Evolutionary conservation across 139 green algal species (phyloP), one percentile per base, ranked within the genome.

Genomic region (Auxenochlorella pyrenoidosa): DNA sequence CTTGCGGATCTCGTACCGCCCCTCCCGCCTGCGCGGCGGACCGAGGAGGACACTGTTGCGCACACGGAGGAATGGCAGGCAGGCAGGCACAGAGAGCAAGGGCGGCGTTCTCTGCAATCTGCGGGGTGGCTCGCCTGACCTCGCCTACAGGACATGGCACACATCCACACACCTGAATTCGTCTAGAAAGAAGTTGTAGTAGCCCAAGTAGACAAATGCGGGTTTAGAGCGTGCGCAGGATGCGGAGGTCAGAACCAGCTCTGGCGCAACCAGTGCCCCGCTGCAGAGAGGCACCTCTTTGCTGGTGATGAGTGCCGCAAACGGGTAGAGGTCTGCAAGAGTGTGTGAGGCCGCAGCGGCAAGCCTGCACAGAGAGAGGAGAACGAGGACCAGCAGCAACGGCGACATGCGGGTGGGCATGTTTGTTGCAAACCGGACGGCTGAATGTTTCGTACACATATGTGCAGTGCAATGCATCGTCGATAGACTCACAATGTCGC

Each of bases 171-270:
- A 72, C 80, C 80, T 77, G 80, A 85, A 85, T 10, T 40, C 22
- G 66, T 85, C 80, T 30, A 85, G 41, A 22, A 59, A 77, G 0
- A 75, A 60, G 80, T 85, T 85, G 63, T 43, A 47, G 0, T 34
- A 41, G 12, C 80, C 80, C 28, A 85, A 13, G 10, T 30, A 77
- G 12, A 65, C 80, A 32, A 85, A 32, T 12, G 34, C 26, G 15
- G 75, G 75, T 1, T 63, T 26, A 32, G 44, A 18, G 30, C 44
- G 26, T 0, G 73, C 80, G 60, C 80, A 85, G 28, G 54, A 30
- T 21, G 80, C 80, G 1, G 80, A 24, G 8, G 80, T 85, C 21
- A 85, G 63, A 60, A 85, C 80, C 0, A 43, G 60, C 0, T 32
- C 63, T 30, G 58, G 68, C 8, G 58, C 30, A 18, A 85, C 63